Evolutionary conservation across 768 basidiomycete genomes (phyloP), one percentile per base, ranked within the genome.

Genomic region (Leccinum subgranulosum): DNA sequence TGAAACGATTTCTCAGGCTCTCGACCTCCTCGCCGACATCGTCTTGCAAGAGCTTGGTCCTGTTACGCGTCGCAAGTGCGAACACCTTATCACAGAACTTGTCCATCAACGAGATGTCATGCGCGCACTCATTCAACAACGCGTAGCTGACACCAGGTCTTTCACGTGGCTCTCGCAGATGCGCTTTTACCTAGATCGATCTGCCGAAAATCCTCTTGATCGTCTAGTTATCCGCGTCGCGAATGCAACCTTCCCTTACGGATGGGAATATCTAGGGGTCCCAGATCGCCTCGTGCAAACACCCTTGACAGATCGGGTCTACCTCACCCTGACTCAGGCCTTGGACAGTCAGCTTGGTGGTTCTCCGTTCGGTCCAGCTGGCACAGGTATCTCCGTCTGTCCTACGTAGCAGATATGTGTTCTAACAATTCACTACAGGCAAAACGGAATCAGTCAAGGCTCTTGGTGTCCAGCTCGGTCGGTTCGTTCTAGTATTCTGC

Each of bases 401-500:
- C 31, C 12, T n/a, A 21, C 49, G 9, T 15, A 10, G 3, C 7
- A 48, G 39, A 6, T 21, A 14, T 27, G 41, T 60, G 53, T 45
- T 28, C 58, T 59, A 12, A 58, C 55, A 46, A 53, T 46, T 15
- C 46, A 33, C 19, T 36, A 49, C 64, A 93, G 94, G 95, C 29
- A 99, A 99, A 78, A 99, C 97, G 0, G 97, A 99, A 74, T 98
- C 97, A 2, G 97, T 99, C 70, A 99, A 99, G 74, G 95, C 97
- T 2, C 85, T 99, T 21, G 97, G 97, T 51, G 93, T 98, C 2
- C 95, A 97, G 66, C 85, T 99, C 6, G 97, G 97, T 41, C 87
- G 97, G 36, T 99, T 99, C 67, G 97, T 99, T n/a, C 81, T 99
- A 49, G 97, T 99, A n/a, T 99, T 99, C 77, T 98, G 97, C 71